Evolutionary conservation across 73 alveolate genomes (phyloP), one percentile per base, ranked within the genome.

Genomic region (Breviolum minutum): DNA sequence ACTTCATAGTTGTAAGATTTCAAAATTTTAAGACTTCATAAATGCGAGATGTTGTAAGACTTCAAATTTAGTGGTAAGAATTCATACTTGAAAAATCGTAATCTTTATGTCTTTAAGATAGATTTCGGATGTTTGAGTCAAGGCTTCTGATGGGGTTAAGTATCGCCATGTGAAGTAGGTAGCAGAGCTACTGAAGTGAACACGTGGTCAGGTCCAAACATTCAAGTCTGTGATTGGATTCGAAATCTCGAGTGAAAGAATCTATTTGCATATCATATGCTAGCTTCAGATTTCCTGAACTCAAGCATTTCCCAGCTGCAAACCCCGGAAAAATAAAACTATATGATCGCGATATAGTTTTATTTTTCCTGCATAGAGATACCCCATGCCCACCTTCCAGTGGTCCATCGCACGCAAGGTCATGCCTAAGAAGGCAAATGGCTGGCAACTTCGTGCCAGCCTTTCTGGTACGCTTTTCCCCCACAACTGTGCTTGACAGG

Each of bases 371-470:
- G 54, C 54, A 40, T 40, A 17, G 17, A 2, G 1, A 68, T 14
- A 14, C 77, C 77, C n/a, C 77, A 22, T 68, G 17, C 77, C 77
- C 24, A 6, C 77, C 77, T 68, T 14, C 77, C 17, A 22, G 2
- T 68, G 77, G 8, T 68, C 24, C 77, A 68, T 68, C n/a, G n/a
- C 77, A 68, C 17, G 77, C n/a, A 14, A 14, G 24, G 77, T 22
- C 77, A 68, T 17, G 54, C 54, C 54, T 40, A 40, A 40, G 54
- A 40, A 3, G 54, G 54, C 54, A 17, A 68, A 22, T 2, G 87
- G 87, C 63, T 79, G 87, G 87, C 54, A 13, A n/a, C 29, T 79
- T n/a, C 62, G 87, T 26, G 87, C 87, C 26, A 30, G 87, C 87
- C 87, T 79, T 62, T 13, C 20, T 6, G 87, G 87, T 79, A 26